Evolutionary conservation across 1,284 basidiomycete species (phyloP).

Genomic region (Leccinum pallidistipes): DNA sequence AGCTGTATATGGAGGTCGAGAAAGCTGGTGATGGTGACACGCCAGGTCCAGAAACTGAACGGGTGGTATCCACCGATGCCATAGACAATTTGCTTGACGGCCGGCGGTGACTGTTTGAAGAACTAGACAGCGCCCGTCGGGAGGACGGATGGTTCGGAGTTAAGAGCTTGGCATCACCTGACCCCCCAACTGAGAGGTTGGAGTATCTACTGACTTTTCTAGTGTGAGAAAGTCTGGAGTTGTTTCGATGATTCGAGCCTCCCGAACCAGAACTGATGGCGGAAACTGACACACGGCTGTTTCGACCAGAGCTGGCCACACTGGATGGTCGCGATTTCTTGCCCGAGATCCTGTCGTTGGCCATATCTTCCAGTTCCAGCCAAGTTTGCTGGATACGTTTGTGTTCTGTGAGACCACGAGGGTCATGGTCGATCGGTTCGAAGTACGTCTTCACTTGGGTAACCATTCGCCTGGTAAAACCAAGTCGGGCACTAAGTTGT

Average conservation of each 20-base stretch:
- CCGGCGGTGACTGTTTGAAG: constrained; percentile 40
- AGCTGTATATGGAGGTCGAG: constrained; percentile 48
- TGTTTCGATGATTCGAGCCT: constrained; percentile 27
- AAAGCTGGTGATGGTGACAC: constrained; percentile 27
- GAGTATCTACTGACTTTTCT: constrained; percentile 45
- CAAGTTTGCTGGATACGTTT: constrained; percentile 72
- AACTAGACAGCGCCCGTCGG: constrained; percentile 51
- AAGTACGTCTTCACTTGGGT: constrained; percentile 46
- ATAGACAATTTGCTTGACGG: constrained; percentile 33
- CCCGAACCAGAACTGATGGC: constrained; percentile 28
- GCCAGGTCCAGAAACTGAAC: constrained; percentile 37
- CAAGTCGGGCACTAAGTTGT: constrained; percentile 59
- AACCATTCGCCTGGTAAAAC: constrained; percentile 57
- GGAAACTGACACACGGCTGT: constrained; percentile 48
- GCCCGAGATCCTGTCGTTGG: constrained; percentile 58
- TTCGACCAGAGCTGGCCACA: constrained; percentile 55
- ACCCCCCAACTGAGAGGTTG: constrained; percentile 46
- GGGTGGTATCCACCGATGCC: constrained; percentile 29
- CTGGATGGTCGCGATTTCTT: constrained; percentile 66
- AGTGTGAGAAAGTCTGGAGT: constrained; percentile 33
- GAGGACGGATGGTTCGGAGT: constrained; percentile 45
- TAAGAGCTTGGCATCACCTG: constrained; percentile 46
- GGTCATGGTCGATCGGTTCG: constrained; percentile 49
- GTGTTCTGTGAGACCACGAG: constrained; percentile 56
- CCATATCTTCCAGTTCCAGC: constrained; percentile 79